Evolutionary conservation across 305 asterid species (phyloP).

Genomic region (Fraxinus greggii): DNA sequence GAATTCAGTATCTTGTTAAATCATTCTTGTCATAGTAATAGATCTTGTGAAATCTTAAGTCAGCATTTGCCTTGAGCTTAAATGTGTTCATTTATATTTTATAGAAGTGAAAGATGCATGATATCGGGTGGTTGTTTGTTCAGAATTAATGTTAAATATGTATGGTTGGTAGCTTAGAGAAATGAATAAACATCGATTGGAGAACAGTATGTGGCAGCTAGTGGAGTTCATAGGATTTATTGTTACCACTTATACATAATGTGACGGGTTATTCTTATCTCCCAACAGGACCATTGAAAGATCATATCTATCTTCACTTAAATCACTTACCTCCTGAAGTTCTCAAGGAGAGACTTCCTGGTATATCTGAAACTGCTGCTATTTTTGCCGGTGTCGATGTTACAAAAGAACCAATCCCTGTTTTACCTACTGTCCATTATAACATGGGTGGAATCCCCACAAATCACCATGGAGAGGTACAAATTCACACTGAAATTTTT

Average conservation of each 20-base stretch:
- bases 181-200: constrained; percentile 2
- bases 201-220: constrained; percentile 10
- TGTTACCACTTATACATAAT: constrained; percentile 1
- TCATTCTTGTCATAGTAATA: neutral
- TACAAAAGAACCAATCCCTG: constrained; percentile 98
- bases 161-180: constrained; percentile 1
- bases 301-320: constrained; percentile 93
- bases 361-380: constrained; percentile 98
- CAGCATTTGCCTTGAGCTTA: neutral
- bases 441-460: constrained; percentile 99
- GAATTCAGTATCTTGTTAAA: neutral
- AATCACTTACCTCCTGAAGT: constrained; percentile 99
- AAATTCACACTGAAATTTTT: neutral
- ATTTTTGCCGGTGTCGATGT: constrained; percentile 99
- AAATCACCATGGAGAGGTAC: constrained; percentile 94
- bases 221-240: constrained; percentile 12
- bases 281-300: constrained; percentile 77
- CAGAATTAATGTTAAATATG: neutral
- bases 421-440: constrained; percentile 94
- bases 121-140: neutral
- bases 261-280: constrained; percentile 13
- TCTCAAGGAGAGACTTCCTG: constrained; percentile 98
- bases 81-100: constrained; percentile 1
- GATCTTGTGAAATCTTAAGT: neutral
- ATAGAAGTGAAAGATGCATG: neutral